Percentiles rank a stretch among this genome's conserved stretches.
Evolutionary conservation across 305 asterid genomes (phyloP).

Genomic region (Rubia tinctorum): DNA sequence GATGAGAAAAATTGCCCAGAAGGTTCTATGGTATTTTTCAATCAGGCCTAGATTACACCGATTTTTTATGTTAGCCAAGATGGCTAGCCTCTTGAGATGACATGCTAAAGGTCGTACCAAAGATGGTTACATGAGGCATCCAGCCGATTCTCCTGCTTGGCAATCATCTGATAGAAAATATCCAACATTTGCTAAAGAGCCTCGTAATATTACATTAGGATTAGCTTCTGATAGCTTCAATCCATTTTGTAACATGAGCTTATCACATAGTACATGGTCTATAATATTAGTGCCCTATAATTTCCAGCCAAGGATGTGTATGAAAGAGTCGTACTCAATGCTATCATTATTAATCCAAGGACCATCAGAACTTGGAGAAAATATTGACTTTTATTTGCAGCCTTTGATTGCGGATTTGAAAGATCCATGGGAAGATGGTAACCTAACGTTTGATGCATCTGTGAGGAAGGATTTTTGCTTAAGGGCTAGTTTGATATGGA

Average conservation of each 20-base stretch:
- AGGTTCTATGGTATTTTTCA: neutral
- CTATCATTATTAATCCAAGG: neutral
- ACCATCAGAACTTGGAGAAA: too few relatives aligned
- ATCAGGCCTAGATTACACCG: slow-evolving; percentile 14
- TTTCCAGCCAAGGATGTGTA: neutral
- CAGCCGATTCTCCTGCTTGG: neutral
- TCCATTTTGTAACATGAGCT: slow-evolving; percentile 18
- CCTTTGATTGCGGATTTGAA: too few relatives aligned
- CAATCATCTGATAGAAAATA: neutral
- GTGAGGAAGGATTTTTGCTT: too few relatives aligned
- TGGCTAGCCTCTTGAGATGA: neutral
- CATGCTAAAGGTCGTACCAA: neutral
- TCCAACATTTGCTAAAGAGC: neutral
- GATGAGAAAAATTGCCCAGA: slow-evolving; percentile 1
- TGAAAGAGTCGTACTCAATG: too few relatives aligned
- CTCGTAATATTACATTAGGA: slow-evolving; percentile 21
- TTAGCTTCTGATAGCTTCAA: slow-evolving; percentile 21
- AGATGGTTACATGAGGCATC: neutral
- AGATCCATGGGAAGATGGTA: neutral
- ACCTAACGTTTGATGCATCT: slow-evolving; percentile 10
- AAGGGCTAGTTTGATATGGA: too few relatives aligned
- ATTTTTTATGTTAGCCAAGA: neutral
- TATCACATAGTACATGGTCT: slow-evolving; percentile 15
- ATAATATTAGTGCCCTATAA: slow-evolving; percentile 17
- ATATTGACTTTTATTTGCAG: too few relatives aligned